Evolutionary conservation across 106 monocot species (phyloP), one percentile per base, ranked within the genome.

Genomic region (Dendrobium catenatum): DNA sequence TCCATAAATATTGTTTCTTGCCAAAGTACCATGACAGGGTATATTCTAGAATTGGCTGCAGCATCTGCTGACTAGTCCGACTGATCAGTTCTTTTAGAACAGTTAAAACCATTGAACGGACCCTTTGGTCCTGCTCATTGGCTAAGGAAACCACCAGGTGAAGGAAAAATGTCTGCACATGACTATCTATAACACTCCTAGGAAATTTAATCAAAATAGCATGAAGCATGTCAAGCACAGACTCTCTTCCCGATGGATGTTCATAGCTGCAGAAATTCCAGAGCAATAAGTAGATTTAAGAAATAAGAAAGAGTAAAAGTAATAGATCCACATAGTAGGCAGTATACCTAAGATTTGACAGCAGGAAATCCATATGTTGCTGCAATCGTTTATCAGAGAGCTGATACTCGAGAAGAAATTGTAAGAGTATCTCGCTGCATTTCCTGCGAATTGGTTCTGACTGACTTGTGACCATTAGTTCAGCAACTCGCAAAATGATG

Each of bases 191-290:
- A 81, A 88, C 68, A 75, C 84, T 86, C 72, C 84, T 79, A 16
- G 98, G 93, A 87, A 90, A 98, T 85, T 93, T 98, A 44, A 89
- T 78, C 37, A 95, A 42, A 70, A 98, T 85, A 61, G 83, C 87
- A 85, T 91, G 88, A 55, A 98, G 84, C 95, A 98, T 95, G 78
- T 98, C 95, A 83, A 98, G 91, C 79, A 93, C 98, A 75, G 95
- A 84, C 93, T 93, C 95, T 87, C 93, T 91, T 79, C 98, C 98
- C 40, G 95, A 93, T 19, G 95, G 51, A 87, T 98, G 98, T 83
- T 93, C 95, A 88, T 98, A 98, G 47, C 95, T 95, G 89, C 54
- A 87, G 79, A 64, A 68, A 77, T 43, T 64, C 22, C 24, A 22
- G 33, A 47, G 27, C 11, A 61, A 42, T n/a, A 73, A 81, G 17